A percentile compares a stretch with the other conserved stretches of the same genome.
Conservation (phyloP, 1,139 yeast species). For the Debaryomyces psychrophilus region DNA sequence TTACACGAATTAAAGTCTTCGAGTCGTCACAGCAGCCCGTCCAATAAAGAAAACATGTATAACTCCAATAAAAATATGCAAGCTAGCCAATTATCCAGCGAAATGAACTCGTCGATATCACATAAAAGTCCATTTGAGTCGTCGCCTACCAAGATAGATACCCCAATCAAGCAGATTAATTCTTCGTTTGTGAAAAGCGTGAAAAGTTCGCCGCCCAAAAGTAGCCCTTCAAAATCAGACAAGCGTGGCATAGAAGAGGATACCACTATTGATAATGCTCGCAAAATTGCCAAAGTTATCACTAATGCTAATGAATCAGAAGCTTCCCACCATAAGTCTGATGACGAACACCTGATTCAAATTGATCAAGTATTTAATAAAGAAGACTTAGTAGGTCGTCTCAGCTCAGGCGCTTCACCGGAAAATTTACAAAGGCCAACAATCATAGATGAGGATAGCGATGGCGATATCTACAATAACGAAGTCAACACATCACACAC, state of each 20-base stretch:
- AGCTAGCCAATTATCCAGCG: slow-evolving; percentile 6
- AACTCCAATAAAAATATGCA: neutral
- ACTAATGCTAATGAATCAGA: slow-evolving; percentile 23
- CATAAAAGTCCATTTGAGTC: slow-evolving; percentile 19
- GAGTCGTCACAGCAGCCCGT: slow-evolving; percentile 9
- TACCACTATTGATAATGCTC: slow-evolving; percentile 17
- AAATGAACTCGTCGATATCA: slow-evolving; percentile 7
- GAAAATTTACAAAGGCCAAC: slow-evolving; percentile 10
- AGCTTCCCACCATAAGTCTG: slow-evolving; percentile 5
- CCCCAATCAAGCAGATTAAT: slow-evolving; percentile 4
- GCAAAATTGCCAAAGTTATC: slow-evolving; percentile 28
- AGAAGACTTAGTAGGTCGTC: slow-evolving; percentile 30
- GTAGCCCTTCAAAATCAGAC: slow-evolving; percentile 8
- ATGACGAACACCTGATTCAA: slow-evolving; percentile 20
- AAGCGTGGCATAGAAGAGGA: slow-evolving; percentile 15
- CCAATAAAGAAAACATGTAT: slow-evolving; percentile 19
- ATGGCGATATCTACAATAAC: slow-evolving; percentile 26
- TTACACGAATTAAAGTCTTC: slow-evolving; percentile 13
- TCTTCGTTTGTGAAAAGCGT: neutral
- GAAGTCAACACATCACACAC: neutral
- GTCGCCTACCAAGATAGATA: slow-evolving; percentile 17
- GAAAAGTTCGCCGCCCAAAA: slow-evolving; percentile 14
- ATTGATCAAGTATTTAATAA: slow-evolving; percentile 29
- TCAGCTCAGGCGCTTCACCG: slow-evolving; percentile 23
- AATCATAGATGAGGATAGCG: slow-evolving; percentile 31